These are phyloP conservation scores for Triticum turgidum DNA, from an alignment of 176 grass and related monocot genomes.

Conservation along the genomic window DNA sequence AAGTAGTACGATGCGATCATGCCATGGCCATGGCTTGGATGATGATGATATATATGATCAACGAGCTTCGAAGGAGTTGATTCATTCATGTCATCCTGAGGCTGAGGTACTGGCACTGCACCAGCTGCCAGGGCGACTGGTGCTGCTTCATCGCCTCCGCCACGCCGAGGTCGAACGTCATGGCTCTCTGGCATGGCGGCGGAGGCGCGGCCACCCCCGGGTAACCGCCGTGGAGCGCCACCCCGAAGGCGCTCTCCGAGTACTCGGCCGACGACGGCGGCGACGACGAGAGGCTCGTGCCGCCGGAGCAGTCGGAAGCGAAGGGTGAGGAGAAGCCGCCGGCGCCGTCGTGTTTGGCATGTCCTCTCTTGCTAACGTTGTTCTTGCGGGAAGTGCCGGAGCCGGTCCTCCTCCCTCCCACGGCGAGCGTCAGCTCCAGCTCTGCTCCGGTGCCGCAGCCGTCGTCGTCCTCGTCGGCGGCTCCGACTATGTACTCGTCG, in stretches of 20 bases:
- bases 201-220: not conserved
- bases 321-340: slow-evolving; percentile 24
- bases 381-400: slow-evolving; percentile 19
- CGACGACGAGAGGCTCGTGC: slow-evolving; percentile 52
- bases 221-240: slow-evolving; percentile 16
- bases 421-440: slow-evolving; percentile 68
- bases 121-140: slow-evolving; percentile 67
- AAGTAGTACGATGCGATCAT: slow-evolving; percentile 18
- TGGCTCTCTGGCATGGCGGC: slow-evolving; percentile 50
- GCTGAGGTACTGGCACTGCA: slow-evolving; percentile 71
- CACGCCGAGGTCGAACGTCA: slow-evolving; percentile 50
- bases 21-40: not conserved
- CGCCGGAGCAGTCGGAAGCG: slow-evolving; percentile 48
- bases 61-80: not conserved
- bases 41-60: not conserved
- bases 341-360: not conserved
- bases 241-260: slow-evolving; percentile 19
- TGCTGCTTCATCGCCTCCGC: slow-evolving; percentile 51
- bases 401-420: slow-evolving; percentile 34
- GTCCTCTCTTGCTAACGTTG: not conserved
- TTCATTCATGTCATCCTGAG: slow-evolving; percentile 71
- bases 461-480: slow-evolving; percentile 30
- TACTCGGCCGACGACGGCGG: slow-evolving; percentile 43
- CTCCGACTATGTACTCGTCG: slow-evolving; percentile 62
- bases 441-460: not conserved